These are phyloP conservation scores for Moringa oleifera DNA, from an alignment of 345 rosid genomes.

Conservation along the genomic window DNA sequence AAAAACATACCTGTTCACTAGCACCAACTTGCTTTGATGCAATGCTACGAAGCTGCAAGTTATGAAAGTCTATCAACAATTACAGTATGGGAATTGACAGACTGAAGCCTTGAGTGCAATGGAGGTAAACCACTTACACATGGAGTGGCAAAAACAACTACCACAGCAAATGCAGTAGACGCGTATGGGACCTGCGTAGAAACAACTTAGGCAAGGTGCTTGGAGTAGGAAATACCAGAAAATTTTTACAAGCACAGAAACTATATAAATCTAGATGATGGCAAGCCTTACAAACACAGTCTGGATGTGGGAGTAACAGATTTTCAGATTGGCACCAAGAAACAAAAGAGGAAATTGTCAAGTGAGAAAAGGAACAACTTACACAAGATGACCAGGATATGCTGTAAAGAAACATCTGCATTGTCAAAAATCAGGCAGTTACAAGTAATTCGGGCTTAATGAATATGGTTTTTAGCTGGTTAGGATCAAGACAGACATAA, in stretches of 20 bases:
- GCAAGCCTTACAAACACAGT: too few species aligned
- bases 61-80: background rate
- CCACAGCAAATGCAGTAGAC: background rate
- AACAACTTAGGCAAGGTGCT: background rate
- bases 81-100: background rate
- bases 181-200: background rate
- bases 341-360: too few species aligned
- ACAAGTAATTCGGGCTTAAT: background rate
- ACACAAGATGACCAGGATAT: background rate
- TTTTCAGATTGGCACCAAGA: too few species aligned
- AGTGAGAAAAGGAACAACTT: background rate
- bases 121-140: background rate
- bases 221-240: background rate
- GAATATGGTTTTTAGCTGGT: background rate
- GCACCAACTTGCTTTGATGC: constrained; percentile 82
- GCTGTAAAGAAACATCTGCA: background rate
- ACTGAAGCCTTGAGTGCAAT: background rate
- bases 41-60: constrained; percentile 41
- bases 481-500: too few species aligned
- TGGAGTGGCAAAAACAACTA: background rate
- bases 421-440: too few species aligned
- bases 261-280: too few species aligned
- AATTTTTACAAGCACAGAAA: too few species aligned
- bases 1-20: constrained; percentile 56
- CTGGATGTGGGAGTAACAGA: too few species aligned